These are phyloP conservation scores for Pharus latifolius DNA, from an alignment of 176 grass and related monocot species.

Conservation along the genomic window DNA sequence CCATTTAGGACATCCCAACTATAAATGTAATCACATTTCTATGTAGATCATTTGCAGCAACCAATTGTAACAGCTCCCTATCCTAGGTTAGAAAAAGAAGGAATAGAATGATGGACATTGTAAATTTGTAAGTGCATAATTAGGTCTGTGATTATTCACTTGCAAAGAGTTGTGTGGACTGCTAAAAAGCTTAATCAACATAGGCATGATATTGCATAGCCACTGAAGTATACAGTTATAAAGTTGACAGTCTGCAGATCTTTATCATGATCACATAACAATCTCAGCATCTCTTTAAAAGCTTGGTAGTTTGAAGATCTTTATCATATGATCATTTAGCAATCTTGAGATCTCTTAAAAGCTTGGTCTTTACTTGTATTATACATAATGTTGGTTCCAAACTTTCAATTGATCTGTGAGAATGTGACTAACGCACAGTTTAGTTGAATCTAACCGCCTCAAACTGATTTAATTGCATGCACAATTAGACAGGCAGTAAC, in stretches of 20 bases:
- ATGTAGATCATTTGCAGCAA: not conserved
- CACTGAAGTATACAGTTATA: not conserved
- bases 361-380: no score
- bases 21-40: not conserved
- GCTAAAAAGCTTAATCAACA: not conserved
- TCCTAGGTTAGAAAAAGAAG: not conserved
- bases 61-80: no score
- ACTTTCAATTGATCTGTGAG: no score
- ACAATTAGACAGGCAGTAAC: no score
- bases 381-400: no score
- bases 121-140: slow-evolving; percentile 1
- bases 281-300: not conserved
- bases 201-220: no score
- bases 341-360: no score
- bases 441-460: no score
- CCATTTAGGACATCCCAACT: not conserved
- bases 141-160: not conserved
- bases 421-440: no score
- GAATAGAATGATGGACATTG: not conserved
- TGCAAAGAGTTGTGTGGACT: not conserved
- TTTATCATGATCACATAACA: not conserved
- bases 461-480: no score
- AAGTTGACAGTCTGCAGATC: not conserved
- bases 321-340: no score
- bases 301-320: not conserved